A percentile compares a stretch with the other conserved stretches of the same genome.
Evolutionary conservation across 495 filamentous ascomycete genomes (phyloP).

Genomic region (Xylaria scruposa): DNA sequence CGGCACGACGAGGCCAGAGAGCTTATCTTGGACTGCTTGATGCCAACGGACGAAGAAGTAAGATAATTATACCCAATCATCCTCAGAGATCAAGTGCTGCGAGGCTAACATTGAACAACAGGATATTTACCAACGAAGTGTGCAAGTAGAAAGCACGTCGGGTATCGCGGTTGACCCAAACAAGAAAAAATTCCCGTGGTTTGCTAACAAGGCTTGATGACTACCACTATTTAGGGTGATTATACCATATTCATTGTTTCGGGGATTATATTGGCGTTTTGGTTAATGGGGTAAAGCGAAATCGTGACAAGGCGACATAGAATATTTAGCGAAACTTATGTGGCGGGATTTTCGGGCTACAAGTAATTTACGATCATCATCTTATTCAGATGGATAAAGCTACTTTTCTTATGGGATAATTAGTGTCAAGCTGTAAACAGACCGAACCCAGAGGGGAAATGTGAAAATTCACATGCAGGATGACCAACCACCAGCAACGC

Average conservation of each 20-base stretch:
- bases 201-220: conserved; percentile 49
- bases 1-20: conserved; percentile 70
- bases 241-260: background rate
- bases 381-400: background rate
- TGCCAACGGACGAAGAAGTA: conserved; percentile 68
- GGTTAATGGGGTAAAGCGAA: conserved; percentile 22
- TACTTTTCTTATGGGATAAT: background rate
- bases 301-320: conserved; percentile 12
- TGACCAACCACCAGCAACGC: background rate
- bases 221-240: background rate
- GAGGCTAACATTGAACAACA: conserved; percentile 43
- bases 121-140: conserved; percentile 68
- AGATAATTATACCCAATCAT: conserved; percentile 21
- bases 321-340: conserved; percentile 18
- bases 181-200: conserved; percentile 66
- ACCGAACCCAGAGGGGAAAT: too few species aligned
- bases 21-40: conserved; percentile 71
- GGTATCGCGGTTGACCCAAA: conserved; percentile 44
- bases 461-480: background rate
- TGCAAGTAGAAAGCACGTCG: conserved; percentile 58
- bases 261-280: conserved; percentile 20
- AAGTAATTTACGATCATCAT: conserved; percentile 13
- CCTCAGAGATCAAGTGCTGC: background rate
- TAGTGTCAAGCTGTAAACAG: background rate
- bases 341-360: conserved; percentile 18